Percentiles rank a stretch among this genome's conserved stretches.
phyloP scores from a whole-genome alignment of 2,329 filamentous ascomycete genomes.

The Scedosporium apiospermum region DNA sequence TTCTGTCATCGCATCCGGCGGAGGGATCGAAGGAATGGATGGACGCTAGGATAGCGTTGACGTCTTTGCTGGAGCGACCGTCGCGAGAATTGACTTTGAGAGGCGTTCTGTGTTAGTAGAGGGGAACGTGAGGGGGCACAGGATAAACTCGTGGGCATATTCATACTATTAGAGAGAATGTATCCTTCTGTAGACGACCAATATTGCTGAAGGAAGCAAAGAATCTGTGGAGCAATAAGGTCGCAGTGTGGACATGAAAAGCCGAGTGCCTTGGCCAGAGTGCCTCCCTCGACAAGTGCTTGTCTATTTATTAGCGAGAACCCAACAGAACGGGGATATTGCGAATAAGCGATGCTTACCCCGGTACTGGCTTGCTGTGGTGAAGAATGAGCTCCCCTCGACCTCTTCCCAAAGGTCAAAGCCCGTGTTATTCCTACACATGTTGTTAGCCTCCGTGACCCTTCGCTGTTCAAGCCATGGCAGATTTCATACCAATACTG shows the following conservation, averaged over 20 bases:
- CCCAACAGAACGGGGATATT: neutral
- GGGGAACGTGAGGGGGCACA: too few species aligned
- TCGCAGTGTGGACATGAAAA: slow-evolving; percentile 50
- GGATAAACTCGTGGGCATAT: too few species aligned
- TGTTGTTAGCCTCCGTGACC: neutral
- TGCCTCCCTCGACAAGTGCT: slow-evolving; percentile 53
- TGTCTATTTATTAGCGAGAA: too few species aligned
- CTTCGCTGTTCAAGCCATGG: neutral
- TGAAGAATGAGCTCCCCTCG: slow-evolving; percentile 70
- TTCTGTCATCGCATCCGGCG: slow-evolving; percentile 55
- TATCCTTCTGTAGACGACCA: slow-evolving; percentile 41
- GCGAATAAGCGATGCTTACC: slow-evolving; percentile 12
- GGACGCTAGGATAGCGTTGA: slow-evolving; percentile 57
- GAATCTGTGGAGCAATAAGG: slow-evolving; percentile 56
- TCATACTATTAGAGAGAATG: neutral
- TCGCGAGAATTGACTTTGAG: slow-evolving; percentile 45
- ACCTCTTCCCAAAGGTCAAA: slow-evolving; percentile 85
- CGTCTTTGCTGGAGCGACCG: slow-evolving; percentile 59
- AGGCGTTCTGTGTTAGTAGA: slow-evolving; percentile 21
- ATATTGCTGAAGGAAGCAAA: slow-evolving; percentile 67
- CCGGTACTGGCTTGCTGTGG: slow-evolving; percentile 58
- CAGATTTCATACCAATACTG: slow-evolving; percentile 49
- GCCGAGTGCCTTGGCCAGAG: slow-evolving; percentile 53
- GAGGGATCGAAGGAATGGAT: slow-evolving; percentile 62
- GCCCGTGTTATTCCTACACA: slow-evolving; percentile 36